These are phyloP conservation scores for Pseudoscleropodium purum DNA, from an alignment of 225 moss, liverwort and hornwort species.

Conservation along the genomic window DNA sequence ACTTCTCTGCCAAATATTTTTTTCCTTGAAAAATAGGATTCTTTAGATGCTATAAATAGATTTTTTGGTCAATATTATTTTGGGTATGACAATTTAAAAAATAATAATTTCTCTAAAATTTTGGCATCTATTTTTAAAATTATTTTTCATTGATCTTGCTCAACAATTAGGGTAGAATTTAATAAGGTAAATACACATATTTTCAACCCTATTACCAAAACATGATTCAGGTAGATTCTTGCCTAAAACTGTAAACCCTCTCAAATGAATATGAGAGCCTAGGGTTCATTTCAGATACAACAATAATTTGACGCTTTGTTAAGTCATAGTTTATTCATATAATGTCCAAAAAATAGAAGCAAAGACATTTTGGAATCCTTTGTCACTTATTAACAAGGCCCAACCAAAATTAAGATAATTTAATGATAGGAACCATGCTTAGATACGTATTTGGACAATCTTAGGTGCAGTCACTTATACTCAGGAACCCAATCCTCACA, in stretches of 20 bases:
- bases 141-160: fast-evolving
- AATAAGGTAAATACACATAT: not conserved
- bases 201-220: not conserved
- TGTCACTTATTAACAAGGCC: not conserved
- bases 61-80: not conserved
- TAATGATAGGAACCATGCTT: not conserved
- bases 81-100: not conserved
- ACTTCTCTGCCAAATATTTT: fast-evolving
- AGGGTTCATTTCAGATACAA: not conserved
- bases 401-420: no score
- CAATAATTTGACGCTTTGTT: not conserved
- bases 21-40: fast-evolving
- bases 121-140: not conserved
- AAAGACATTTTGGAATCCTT: not conserved
- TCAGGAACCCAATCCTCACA: not conserved
- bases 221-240: fast-evolving
- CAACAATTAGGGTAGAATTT: not conserved
- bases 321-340: fast-evolving
- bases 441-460: no score
- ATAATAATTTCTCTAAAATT: not conserved
- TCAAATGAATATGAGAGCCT: no score
- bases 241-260: not conserved
- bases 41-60: fast-evolving
- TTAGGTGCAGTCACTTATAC: not conserved
- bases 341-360: not conserved